A percentile compares a stretch with the other conserved stretches of the same genome.
Conservation (phyloP, 2,329 filamentous ascomycete species). For the Fusarium nanum region DNA sequence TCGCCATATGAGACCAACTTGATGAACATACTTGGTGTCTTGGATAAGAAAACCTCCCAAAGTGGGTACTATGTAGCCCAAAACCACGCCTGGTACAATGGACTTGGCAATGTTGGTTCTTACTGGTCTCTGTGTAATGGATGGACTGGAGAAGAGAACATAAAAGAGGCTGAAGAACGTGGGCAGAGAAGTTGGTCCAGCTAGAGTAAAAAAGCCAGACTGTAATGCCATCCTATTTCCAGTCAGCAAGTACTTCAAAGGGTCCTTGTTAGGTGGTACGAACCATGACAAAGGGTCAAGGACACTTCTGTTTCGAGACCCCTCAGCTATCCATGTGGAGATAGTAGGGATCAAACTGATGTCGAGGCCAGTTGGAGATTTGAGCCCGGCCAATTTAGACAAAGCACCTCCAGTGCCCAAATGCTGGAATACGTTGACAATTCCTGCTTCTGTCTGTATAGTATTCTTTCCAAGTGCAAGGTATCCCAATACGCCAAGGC, state of each 20-base stretch:
- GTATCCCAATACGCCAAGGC: not conserved
- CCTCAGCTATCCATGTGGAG: not conserved
- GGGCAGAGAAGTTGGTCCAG: not conserved
- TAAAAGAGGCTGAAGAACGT: not conserved
- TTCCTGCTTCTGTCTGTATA: not conserved
- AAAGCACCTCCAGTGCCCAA: not conserved
- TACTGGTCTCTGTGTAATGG: not conserved
- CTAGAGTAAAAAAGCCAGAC: not conserved
- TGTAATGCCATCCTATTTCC: not conserved
- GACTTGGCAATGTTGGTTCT: not conserved
- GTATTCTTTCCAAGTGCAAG: not conserved
- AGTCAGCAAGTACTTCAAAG: not conserved
- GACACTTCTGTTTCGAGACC: not conserved
- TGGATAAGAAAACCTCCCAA: not conserved
- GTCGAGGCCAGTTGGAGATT: not conserved
- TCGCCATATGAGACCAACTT: not conserved
- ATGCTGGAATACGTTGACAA: not conserved
- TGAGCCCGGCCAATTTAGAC: not conserved
- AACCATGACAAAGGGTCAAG: not conserved
- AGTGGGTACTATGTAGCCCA: not conserved
- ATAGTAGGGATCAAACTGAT: not conserved
- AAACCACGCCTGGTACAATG: not conserved
- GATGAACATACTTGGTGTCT: not conserved
- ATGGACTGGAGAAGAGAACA: not conserved
- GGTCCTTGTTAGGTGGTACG: not conserved